A percentile compares a stretch with the other conserved stretches of the same genome.
phyloP scores from a whole-genome alignment of 805 yeast species.

The Metschnikowia chrysomelidarum region DNA sequence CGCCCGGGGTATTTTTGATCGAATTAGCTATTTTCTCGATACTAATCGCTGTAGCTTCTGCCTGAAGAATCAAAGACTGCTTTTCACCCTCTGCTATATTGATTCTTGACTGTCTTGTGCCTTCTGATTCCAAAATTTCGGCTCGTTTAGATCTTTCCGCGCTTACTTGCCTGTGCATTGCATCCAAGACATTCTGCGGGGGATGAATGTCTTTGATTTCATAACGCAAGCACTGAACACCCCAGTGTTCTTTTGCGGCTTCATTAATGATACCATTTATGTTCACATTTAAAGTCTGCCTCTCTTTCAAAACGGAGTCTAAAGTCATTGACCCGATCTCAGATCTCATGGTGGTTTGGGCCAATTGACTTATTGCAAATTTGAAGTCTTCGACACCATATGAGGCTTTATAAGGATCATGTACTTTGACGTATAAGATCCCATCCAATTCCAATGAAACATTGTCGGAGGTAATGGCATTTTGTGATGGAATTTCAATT shows the following conservation, averaged over 20 bases:
- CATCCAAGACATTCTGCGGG: conserved; percentile 78
- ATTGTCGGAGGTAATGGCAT: conserved; percentile 83
- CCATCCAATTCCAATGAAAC: conserved; percentile 86
- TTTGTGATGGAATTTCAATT: conserved; percentile 80
- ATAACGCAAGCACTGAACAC: conserved; percentile 76
- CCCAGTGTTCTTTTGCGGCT: conserved; percentile 80
- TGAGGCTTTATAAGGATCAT: conserved; percentile 80
- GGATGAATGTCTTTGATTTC: conserved; percentile 89
- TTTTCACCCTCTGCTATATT: conserved; percentile 75
- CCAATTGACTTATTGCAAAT: conserved; percentile 80
- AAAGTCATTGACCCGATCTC: conserved; percentile 82
- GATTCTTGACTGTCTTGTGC: conserved; percentile 56
- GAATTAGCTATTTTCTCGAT: conserved; percentile 64
- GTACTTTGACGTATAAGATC: conserved; percentile 70
- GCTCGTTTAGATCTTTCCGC: conserved; percentile 81
- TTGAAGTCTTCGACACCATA: conserved; percentile 88
- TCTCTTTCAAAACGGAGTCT: conserved; percentile 74
- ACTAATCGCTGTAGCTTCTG: conserved; percentile 74
- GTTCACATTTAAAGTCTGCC: conserved; percentile 68
- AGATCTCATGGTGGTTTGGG: conserved; percentile 88
- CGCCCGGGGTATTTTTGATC: conserved; percentile 65
- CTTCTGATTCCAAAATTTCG: conserved; percentile 74
- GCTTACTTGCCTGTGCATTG: conserved; percentile 88
- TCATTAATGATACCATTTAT: conserved; percentile 79
- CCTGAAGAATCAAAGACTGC: conserved; percentile 60